Evolutionary conservation across 164 flowering plant genomes (phyloP), one percentile per base, ranked within the genome.

Genomic region (Houttuynia cordata): DNA sequence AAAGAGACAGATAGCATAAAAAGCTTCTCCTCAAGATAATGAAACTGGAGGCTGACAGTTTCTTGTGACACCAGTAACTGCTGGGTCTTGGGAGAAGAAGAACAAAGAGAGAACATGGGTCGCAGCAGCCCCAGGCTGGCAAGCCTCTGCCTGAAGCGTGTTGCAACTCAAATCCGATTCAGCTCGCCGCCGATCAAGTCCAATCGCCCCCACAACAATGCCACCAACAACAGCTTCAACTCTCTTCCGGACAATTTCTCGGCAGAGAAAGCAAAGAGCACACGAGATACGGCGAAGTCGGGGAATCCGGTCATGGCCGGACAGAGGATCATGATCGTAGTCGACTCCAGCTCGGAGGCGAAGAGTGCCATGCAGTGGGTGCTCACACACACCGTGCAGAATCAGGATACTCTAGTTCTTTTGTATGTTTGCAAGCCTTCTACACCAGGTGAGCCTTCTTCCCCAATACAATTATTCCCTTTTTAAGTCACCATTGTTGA

Each of bases 351-450:
- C 55, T 9, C 57, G 24, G 90, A 86, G 67, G 87, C 92, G 6
- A 85, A 85, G 73, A 75, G 73, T 61, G 96, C 97, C 20, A 18
- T 88, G 10, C 90, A 82, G 51, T 91, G 97, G 97, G 85, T 92
- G 4, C 78, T 91, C 20, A 66, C 90, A 20, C 94, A 88, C 56
- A 74, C 90, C 24, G 85, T 85, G 47, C 94, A 86, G 62, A 74
- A 49, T 64, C 84, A 81, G 15, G 97, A 91, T 60, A 70, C 65
- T 0, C 21, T 91, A 7, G 51, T 84, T 34, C 94, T 91, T 68
- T 80, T 91, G 52, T 68, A 77, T 66, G 87, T 88, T 0, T 64
- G 64, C 24, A 80, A 76, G 67, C 70, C 85, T 54, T 0, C 72
- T 30, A 73, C 68, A 24, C 78, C 62, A 82, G 87, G 88, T 84